Evolutionary conservation across 2,329 filamentous ascomycete species (phyloP).

Genomic region (Aquanectria penicillioides): DNA sequence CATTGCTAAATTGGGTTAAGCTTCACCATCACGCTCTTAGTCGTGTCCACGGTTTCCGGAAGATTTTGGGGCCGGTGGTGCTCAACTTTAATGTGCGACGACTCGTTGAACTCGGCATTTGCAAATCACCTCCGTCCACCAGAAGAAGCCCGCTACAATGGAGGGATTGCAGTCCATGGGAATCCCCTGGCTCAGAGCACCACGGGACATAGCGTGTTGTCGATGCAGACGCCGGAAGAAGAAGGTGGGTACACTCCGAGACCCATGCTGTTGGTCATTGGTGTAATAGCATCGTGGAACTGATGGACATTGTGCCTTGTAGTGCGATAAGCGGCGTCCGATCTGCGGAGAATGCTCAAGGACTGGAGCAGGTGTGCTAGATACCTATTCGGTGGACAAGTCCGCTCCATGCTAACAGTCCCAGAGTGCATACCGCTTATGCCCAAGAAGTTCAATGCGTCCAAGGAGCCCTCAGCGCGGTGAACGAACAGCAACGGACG

Average conservation of each 20-base stretch:
- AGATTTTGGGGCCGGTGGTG: no score
- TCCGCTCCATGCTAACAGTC: not conserved
- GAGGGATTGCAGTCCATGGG: not conserved
- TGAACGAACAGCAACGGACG: no score
- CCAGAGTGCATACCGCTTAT: conserved; percentile 1
- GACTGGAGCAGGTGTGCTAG: not conserved
- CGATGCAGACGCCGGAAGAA: not conserved
- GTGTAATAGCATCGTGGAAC: not conserved
- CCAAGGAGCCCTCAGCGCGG: not conserved
- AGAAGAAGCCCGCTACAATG: no score
- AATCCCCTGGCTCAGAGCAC: not conserved
- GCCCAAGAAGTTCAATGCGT: not conserved
- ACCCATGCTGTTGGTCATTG: no score
- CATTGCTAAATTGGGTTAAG: no score
- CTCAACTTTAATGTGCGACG: no score
- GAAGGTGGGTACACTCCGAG: not conserved
- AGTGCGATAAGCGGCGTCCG: conserved; percentile 3
- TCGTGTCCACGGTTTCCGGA: no score
- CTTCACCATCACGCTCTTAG: no score
- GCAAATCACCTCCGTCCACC: no score
- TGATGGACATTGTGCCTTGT: not conserved
- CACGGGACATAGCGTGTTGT: not conserved
- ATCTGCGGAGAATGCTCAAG: conserved; percentile 1
- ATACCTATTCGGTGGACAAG: not conserved
- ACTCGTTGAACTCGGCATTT: no score